phyloP scores from a whole-genome alignment of 495 filamentous ascomycete species.

The Penicillium cinerascens region DNA sequence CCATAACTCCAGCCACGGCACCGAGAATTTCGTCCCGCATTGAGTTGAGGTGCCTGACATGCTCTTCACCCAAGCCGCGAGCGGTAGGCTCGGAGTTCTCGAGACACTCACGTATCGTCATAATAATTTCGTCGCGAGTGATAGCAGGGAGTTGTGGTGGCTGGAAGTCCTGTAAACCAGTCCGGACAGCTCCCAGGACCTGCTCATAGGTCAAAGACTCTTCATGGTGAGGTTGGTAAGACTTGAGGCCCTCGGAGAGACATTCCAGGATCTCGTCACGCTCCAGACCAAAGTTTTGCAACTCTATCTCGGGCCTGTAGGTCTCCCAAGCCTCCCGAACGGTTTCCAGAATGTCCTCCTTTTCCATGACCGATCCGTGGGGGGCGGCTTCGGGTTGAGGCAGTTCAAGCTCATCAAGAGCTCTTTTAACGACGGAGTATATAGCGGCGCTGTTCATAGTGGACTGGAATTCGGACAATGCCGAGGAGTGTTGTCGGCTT shows the following conservation, averaged over 20 bases:
- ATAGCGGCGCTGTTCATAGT: conserved; percentile 73
- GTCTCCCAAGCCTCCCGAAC: conserved; percentile 86
- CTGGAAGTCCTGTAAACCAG: conserved; percentile 72
- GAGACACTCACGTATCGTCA: conserved; percentile 46
- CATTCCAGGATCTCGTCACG: conserved; percentile 83
- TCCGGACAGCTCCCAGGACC: conserved; percentile 75
- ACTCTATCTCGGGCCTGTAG: conserved; percentile 86
- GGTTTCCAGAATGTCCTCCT: conserved; percentile 80
- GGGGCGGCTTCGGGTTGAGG: conserved; percentile 36
- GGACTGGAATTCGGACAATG: conserved; percentile 44
- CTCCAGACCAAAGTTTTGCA: conserved; percentile 85
- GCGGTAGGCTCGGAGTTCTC: conserved; percentile 23
- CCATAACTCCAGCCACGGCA: neutral
- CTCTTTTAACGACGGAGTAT: conserved; percentile 73
- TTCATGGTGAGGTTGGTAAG: conserved; percentile 60
- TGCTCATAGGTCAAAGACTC: conserved; percentile 68
- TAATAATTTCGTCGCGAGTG: conserved; percentile 47
- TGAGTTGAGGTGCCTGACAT: conserved; percentile 6
- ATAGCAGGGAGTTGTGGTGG: conserved; percentile 66
- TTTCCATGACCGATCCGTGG: conserved; percentile 47
- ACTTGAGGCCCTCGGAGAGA: conserved; percentile 75
- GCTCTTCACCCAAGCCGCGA: conserved; percentile 4
- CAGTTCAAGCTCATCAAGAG: conserved; percentile 61
- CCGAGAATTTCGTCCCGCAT: conserved; percentile 34
- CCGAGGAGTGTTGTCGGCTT: conserved; percentile 61